phyloP scores from a whole-genome alignment of 108 stramenopile genomes.

The Mediolabrus comicus region DNA sequence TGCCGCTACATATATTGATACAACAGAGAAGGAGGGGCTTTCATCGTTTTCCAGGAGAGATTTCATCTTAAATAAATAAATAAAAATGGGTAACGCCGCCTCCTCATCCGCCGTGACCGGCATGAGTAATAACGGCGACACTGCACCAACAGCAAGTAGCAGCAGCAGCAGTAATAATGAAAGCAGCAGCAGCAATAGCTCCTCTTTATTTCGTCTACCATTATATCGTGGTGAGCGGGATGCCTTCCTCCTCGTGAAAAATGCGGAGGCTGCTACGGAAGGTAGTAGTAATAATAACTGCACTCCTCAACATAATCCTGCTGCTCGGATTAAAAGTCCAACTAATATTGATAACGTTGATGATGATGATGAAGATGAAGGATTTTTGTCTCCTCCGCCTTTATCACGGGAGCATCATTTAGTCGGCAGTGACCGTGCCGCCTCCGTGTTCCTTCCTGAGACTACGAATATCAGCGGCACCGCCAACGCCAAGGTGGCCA shows the following conservation, averaged over 20 bases:
- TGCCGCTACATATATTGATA: no score
- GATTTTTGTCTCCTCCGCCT: neutral
- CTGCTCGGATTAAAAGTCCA: no score
- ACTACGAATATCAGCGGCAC: neutral
- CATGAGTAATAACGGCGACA: no score
- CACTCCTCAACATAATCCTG: no score
- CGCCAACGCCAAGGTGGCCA: neutral
- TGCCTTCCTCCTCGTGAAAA: neutral
- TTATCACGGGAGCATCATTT: neutral
- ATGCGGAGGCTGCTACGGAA: neutral
- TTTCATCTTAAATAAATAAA: no score
- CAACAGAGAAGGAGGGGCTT: no score
- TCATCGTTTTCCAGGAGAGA: neutral
- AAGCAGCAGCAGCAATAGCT: neutral
- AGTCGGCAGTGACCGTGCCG: no score
- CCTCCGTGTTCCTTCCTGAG: no score
- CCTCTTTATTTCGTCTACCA: constrained; percentile 1
- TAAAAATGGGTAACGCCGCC: neutral
- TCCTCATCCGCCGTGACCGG: neutral
- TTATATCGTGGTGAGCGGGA: constrained; percentile 7
- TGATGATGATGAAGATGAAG: neutral
- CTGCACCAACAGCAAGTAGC: neutral
- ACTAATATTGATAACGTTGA: no score
- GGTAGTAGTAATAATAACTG: no score
- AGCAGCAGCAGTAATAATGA: neutral